Evolutionary conservation across 768 basidiomycete genomes (phyloP).

Genomic region (Hygrocybe punicea): DNA sequence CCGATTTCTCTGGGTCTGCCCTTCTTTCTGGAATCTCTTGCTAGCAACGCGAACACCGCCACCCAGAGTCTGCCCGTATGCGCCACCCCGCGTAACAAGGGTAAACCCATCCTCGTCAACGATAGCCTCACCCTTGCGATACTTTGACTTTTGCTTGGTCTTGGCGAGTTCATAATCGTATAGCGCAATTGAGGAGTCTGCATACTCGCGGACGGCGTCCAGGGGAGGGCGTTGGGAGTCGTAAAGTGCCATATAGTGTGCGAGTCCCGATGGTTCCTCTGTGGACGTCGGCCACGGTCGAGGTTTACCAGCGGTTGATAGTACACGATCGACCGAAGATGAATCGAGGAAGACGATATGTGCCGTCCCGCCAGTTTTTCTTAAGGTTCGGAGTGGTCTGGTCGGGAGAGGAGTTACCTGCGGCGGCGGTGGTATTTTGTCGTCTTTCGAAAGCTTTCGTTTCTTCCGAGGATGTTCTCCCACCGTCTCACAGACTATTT

Average conservation of each 20-base stretch:
- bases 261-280: slow-evolving; percentile 63
- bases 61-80: slow-evolving; percentile 83
- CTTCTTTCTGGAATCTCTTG: slow-evolving; percentile 62
- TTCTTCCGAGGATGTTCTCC: slow-evolving; percentile 39
- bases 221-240: slow-evolving; percentile 71
- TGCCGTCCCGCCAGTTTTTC: slow-evolving; percentile 61
- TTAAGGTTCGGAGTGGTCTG: slow-evolving; percentile 50
- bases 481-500: slow-evolving; percentile 27
- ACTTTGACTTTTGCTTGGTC: slow-evolving; percentile 58
- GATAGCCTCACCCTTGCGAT: slow-evolving; percentile 79
- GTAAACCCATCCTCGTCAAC: slow-evolving; percentile 96
- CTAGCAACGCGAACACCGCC: slow-evolving; percentile 66
- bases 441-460: slow-evolving; percentile 28
- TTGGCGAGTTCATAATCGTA: slow-evolving; percentile 73
- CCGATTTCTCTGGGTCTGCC: slow-evolving; percentile 43
- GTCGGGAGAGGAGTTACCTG: slow-evolving; percentile 60
- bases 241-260: slow-evolving; percentile 67
- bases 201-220: slow-evolving; percentile 68
- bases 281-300: slow-evolving; percentile 60
- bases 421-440: slow-evolving; percentile 40
- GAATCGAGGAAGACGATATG: slow-evolving; percentile 71
- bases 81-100: slow-evolving; percentile 87
- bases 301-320: slow-evolving; percentile 51
- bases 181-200: slow-evolving; percentile 70
- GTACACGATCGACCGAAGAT: slow-evolving; percentile 65